phyloP scores from a whole-genome alignment of 768 basidiomycete species.

The Hericium coralloides region DNA sequence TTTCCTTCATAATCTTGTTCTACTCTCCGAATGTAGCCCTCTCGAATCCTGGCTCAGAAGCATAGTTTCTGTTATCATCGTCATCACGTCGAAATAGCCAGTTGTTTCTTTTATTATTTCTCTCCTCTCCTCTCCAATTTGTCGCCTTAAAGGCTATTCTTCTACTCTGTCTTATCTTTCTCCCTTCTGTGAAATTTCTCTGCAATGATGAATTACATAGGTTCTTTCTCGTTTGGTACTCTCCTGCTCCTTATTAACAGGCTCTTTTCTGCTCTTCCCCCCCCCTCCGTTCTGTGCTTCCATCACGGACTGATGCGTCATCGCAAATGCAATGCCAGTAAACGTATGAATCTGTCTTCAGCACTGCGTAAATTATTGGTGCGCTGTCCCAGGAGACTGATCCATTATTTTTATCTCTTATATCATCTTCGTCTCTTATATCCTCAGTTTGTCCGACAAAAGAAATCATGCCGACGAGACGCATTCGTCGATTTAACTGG shows the following conservation, averaged over 20 bases:
- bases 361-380: too few relatives aligned
- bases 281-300: background rate
- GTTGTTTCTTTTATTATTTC: slow-evolving; percentile 4
- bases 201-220: slow-evolving; percentile 10
- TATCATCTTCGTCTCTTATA: too few relatives aligned
- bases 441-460: too few relatives aligned
- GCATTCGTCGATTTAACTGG: too few relatives aligned
- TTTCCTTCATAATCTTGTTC: background rate
- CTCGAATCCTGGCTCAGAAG: background rate
- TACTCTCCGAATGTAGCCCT: slow-evolving; percentile 4
- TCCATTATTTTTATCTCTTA: background rate
- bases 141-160: background rate
- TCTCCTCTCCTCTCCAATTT: slow-evolving; percentile 15
- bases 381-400: background rate
- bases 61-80: background rate
- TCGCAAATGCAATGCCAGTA: background rate
- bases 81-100: slow-evolving; percentile 1
- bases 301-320: background rate
- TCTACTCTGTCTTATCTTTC: slow-evolving; percentile 2
- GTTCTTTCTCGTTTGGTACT: background rate
- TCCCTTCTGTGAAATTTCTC: slow-evolving; percentile 11
- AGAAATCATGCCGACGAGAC: too few relatives aligned
- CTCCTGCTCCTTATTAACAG: background rate
- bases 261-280: background rate
- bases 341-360: background rate